Conservation (phyloP, 75 land plant genomes). For the Pinus taeda region DNA sequence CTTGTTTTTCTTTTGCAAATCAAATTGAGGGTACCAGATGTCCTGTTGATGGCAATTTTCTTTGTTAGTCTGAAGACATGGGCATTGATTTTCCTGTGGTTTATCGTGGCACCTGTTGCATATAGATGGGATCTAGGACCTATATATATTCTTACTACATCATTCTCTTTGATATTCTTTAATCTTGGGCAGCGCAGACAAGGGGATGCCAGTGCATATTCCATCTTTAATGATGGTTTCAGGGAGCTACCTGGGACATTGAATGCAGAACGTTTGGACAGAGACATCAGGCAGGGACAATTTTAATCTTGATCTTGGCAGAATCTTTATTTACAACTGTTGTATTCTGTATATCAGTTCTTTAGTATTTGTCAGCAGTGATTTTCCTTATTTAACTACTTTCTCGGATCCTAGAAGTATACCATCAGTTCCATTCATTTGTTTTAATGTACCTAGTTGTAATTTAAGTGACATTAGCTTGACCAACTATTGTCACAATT, state of each 20-base stretch:
- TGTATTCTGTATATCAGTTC: background rate
- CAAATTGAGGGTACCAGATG: no score
- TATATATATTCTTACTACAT: no score
- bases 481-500: no score
- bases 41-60: no score
- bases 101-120: no score
- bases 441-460: background rate
- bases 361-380: background rate
- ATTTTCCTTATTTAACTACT: background rate
- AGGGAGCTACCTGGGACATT: conserved; percentile 87
- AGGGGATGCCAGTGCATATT: conserved; percentile 99
- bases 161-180: no score
- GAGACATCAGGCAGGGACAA: conserved; percentile 66
- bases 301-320: conserved; percentile 17
- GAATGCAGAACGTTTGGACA: conserved; percentile 68
- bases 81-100: no score
- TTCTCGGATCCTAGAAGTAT: background rate
- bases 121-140: no score
- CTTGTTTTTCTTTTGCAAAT: no score
- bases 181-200: no score
- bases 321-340: background rate
- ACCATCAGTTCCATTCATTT: background rate
- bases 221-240: conserved; percentile 98
- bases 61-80: no score
- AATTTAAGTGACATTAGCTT: no score